phyloP scores from a whole-genome alignment of 768 basidiomycete species.

The Lentinula aciculospora region DNA sequence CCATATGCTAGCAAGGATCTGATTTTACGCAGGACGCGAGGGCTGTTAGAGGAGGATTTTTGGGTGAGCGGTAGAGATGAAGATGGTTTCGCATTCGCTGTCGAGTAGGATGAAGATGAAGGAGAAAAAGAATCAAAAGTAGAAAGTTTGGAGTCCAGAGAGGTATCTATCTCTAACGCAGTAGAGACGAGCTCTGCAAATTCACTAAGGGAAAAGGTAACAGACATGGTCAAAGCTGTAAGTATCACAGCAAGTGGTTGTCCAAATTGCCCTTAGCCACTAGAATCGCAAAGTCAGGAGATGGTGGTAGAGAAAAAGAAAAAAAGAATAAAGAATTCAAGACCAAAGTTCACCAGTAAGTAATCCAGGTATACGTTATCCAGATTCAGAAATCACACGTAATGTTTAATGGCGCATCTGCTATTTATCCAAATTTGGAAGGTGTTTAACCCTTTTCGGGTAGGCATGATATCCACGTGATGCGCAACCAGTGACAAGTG shows the following conservation, averaged over 20 bases:
- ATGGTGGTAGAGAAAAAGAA: not conserved
- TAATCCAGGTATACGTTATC: not conserved
- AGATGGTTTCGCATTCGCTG: not conserved
- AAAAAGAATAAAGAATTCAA: not conserved
- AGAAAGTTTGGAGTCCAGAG: not conserved
- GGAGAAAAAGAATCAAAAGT: not conserved
- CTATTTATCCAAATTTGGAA: not conserved
- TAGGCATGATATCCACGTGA: not conserved
- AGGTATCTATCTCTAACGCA: not conserved
- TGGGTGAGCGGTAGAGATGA: not conserved
- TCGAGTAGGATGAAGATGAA: not conserved
- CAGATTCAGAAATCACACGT: not conserved
- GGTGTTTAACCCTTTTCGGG: not conserved
- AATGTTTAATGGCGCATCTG: not conserved
- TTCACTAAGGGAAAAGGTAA: not conserved
- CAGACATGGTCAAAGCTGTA: not conserved
- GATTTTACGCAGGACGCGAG: constrained; percentile 8
- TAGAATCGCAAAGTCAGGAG: not conserved
- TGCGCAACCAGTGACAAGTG: not conserved
- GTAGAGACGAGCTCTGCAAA: constrained; percentile 4
- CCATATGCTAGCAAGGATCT: not conserved
- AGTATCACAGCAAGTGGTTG: not conserved
- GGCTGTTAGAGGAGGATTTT: not conserved
- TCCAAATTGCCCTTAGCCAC: not conserved
- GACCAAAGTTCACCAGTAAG: not conserved